Conservation (phyloP, 2,329 filamentous ascomycete species). For the Ophiostoma ulmi region DNA sequence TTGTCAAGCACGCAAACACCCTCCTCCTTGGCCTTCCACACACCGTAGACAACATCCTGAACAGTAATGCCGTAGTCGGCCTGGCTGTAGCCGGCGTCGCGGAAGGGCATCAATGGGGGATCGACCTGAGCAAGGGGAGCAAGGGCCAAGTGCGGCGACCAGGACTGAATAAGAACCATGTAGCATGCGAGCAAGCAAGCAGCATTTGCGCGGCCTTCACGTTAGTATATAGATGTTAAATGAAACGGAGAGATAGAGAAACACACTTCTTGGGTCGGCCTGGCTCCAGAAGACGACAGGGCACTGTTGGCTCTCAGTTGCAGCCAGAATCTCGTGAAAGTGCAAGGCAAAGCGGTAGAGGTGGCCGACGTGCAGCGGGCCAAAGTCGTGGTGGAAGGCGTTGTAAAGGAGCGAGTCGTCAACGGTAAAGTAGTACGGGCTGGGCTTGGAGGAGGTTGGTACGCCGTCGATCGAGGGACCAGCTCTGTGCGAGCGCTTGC, state of each 20-base stretch:
- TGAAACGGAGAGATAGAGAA: neutral
- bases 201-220: slow-evolving; percentile 79
- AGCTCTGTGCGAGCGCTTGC: slow-evolving; percentile 66
- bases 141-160: slow-evolving; percentile 91
- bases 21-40: slow-evolving; percentile 98
- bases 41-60: slow-evolving; percentile 95
- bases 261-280: slow-evolving; percentile 81
- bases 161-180: slow-evolving; percentile 97
- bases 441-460: slow-evolving; percentile 38
- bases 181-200: slow-evolving; percentile 94
- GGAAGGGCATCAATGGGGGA: slow-evolving; percentile 96
- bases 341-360: slow-evolving; percentile 93
- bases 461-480: slow-evolving; percentile 41
- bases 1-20: slow-evolving; percentile 84
- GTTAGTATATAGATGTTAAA: slow-evolving; percentile 28
- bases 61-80: slow-evolving; percentile 94
- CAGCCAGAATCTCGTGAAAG: slow-evolving; percentile 90
- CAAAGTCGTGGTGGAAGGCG: slow-evolving; percentile 97
- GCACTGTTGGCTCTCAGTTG: slow-evolving; percentile 81
- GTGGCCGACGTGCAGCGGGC: slow-evolving; percentile 93
- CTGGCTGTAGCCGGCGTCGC: slow-evolving; percentile 96
- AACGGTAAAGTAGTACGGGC: slow-evolving; percentile 91
- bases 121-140: slow-evolving; percentile 95
- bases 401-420: slow-evolving; percentile 94
- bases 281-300: slow-evolving; percentile 95